These are phyloP conservation scores for Lepidopterella palustris DNA, from an alignment of 495 filamentous ascomycete species.

Conservation along the genomic window DNA sequence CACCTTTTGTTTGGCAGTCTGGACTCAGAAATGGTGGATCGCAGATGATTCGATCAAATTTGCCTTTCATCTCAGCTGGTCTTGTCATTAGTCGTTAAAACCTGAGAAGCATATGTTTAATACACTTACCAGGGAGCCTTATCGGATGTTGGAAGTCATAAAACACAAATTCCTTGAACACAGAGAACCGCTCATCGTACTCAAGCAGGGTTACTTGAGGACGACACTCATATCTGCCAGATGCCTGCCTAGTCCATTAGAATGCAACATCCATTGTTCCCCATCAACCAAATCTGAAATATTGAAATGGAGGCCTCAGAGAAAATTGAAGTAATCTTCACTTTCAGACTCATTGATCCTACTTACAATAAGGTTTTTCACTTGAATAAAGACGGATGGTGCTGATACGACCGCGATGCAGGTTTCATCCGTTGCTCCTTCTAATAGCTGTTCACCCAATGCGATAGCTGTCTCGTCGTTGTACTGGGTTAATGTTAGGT, in stretches of 20 bases:
- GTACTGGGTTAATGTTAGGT: constrained; percentile 48
- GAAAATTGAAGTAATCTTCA: constrained; percentile 13
- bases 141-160: constrained; percentile 68
- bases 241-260: constrained; percentile 8
- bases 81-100: constrained; percentile 9
- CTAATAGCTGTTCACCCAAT: constrained; percentile 56
- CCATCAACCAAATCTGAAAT: not conserved
- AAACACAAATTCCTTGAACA: constrained; percentile 62
- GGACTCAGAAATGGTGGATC: constrained; percentile 74
- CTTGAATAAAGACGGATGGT: constrained; percentile 66
- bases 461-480: constrained; percentile 58
- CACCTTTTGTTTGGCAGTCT: constrained; percentile 76
- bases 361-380: constrained; percentile 60
- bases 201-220: constrained; percentile 60
- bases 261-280: too few species aligned
- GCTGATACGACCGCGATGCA: constrained; percentile 63
- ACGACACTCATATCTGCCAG: constrained; percentile 26
- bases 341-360: too few species aligned
- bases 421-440: constrained; percentile 46
- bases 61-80: constrained; percentile 50
- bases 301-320: constrained; percentile 3
- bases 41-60: constrained; percentile 58
- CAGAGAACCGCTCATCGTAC: constrained; percentile 61
- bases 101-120: not conserved
- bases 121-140: constrained; percentile 46